phyloP scores from a whole-genome alignment of 1,139 yeast genomes.

The Sporopachydermia cereana region DNA sequence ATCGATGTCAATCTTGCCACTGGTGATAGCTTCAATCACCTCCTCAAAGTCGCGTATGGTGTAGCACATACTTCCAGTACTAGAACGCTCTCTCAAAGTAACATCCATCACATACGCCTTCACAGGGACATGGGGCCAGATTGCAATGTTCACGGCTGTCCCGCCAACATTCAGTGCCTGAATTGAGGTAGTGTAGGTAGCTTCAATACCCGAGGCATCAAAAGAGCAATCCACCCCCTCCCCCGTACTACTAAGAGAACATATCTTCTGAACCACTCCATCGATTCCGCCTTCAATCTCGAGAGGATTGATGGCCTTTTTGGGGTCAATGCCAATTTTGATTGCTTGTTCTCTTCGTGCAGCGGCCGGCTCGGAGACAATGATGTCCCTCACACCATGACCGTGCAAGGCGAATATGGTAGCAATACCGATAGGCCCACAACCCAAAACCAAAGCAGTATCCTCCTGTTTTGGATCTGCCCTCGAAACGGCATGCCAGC shows the following conservation, averaged over 20 bases:
- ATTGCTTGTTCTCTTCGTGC: constrained; percentile 33
- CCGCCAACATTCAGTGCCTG: constrained; percentile 33
- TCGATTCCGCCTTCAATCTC: constrained; percentile 21
- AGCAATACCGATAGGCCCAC: constrained; percentile 43
- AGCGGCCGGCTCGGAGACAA: constrained; percentile 34
- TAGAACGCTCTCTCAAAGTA: constrained; percentile 31
- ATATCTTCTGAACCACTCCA: constrained; percentile 10
- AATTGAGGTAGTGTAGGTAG: constrained; percentile 32
- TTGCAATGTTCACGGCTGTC: constrained; percentile 39
- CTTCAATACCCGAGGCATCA: constrained; percentile 40
- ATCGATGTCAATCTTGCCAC: constrained; percentile 29
- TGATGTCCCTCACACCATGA: constrained; percentile 28
- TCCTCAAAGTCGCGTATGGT: constrained; percentile 35
- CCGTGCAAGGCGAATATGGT: constrained; percentile 36
- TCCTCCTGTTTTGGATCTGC: constrained; percentile 29
- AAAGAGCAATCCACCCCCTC: constrained; percentile 35
- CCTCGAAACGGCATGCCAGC: constrained; percentile 37
- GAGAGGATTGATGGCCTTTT: constrained; percentile 26
- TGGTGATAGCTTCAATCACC: constrained; percentile 33
- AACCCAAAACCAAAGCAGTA: constrained; percentile 35
- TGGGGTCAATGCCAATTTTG: constrained; percentile 29
- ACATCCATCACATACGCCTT: constrained; percentile 22
- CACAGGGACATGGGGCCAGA: constrained; percentile 12
- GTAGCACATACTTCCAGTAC: constrained; percentile 41
- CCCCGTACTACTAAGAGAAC: constrained; percentile 21